These are phyloP conservation scores for Lagenidium giganteum DNA, from an alignment of 352 stramenopile species.

Conservation along the genomic window DNA sequence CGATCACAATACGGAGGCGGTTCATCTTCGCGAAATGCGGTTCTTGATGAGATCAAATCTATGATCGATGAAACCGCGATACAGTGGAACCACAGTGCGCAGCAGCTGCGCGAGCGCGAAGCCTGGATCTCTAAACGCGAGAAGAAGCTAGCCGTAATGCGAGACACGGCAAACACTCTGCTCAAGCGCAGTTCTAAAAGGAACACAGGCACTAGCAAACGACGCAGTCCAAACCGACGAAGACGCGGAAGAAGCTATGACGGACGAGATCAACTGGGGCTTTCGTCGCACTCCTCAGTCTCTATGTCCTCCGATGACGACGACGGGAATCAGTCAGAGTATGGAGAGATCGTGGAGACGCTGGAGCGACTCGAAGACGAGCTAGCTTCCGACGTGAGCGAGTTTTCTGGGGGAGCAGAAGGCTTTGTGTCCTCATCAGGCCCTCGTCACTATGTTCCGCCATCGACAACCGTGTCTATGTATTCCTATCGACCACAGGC, in stretches of 20 bases:
- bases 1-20: too few relatives aligned
- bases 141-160: slow-evolving; percentile 36
- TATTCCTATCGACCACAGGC: not conserved
- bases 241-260: too few relatives aligned
- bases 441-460: not conserved
- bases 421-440: not conserved
- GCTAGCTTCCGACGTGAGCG: slow-evolving; percentile 18
- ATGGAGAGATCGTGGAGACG: slow-evolving; percentile 12
- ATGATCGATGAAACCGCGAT: slow-evolving; percentile 53
- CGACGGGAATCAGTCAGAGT: not conserved
- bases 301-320: not conserved
- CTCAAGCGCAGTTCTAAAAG: slow-evolving; percentile 2
- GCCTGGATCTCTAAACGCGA: slow-evolving; percentile 43
- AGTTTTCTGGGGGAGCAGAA: slow-evolving; percentile 9
- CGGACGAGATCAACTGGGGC: too few relatives aligned
- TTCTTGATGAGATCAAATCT: slow-evolving; percentile 49
- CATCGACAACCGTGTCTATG: not conserved
- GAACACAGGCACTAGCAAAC: slow-evolving; percentile 22
- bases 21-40: slow-evolving; percentile 20
- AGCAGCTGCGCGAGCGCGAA: slow-evolving; percentile 42
- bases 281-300: too few relatives aligned
- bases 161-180: slow-evolving; percentile 13
- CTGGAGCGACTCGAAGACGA: slow-evolving; percentile 16
- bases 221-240: too few relatives aligned
- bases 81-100: slow-evolving; percentile 38